These are phyloP conservation scores for Pilatotrama ljubarskyi DNA, from an alignment of 768 basidiomycete genomes.

Conservation along the genomic window DNA sequence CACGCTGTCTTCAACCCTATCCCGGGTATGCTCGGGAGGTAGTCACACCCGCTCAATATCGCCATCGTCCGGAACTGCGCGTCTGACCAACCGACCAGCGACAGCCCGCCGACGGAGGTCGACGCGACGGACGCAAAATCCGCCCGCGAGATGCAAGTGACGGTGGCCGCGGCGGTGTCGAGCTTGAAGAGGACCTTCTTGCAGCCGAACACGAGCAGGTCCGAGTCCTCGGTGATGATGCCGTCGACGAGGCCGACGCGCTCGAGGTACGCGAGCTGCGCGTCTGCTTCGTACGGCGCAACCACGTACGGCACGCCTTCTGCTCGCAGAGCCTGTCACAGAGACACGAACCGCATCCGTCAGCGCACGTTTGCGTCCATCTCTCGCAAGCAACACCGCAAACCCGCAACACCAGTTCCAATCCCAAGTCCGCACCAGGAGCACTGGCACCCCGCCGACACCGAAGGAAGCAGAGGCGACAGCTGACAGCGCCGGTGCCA, in stretches of 20 bases:
- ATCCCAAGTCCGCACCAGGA: neutral
- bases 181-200: conserved; percentile 91
- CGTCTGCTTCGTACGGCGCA: conserved; percentile 98
- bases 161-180: conserved; percentile 65
- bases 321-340: conserved; percentile 72
- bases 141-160: conserved; percentile 62
- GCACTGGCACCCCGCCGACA: neutral
- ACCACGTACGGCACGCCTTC: conserved; percentile 85
- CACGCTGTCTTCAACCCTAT: conserved; percentile 95
- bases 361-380: conserved; percentile 1
- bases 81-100: conserved; percentile 88
- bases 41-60: conserved; percentile 91
- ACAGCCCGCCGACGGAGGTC: conserved; percentile 56
- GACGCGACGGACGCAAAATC: conserved; percentile 64
- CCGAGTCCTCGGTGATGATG: conserved; percentile 97
- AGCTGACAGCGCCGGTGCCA: neutral
- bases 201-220: conserved; percentile 97
- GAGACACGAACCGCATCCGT: conserved; percentile 4
- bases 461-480: neutral
- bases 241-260: conserved; percentile 79
- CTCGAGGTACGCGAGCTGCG: conserved; percentile 93
- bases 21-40: conserved; percentile 86
- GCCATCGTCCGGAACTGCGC: conserved; percentile 91
- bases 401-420: no score
- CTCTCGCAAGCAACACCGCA: no score